These are phyloP conservation scores for Pichia nakasei DNA, from an alignment of 805 yeast species.

Conservation along the genomic window DNA sequence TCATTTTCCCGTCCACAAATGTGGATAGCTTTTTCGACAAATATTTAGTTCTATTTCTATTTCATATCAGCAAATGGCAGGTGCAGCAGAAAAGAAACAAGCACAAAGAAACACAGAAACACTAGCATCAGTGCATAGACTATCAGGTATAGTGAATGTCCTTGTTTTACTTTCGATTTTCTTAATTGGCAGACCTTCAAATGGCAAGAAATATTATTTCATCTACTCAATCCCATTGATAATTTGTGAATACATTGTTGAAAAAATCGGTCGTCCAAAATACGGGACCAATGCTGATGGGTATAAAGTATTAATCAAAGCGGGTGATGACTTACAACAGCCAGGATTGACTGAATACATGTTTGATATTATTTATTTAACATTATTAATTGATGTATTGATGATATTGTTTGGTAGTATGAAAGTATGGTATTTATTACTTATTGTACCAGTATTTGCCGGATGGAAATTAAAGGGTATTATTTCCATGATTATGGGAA, in stretches of 20 bases:
- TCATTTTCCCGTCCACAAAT: no score
- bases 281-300: constrained; percentile 32
- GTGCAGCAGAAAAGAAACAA: constrained; percentile 31
- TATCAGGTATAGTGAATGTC: constrained; percentile 32
- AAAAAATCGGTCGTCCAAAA: constrained; percentile 52
- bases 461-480: constrained; percentile 37
- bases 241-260: constrained; percentile 43
- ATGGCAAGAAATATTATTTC: constrained; percentile 34
- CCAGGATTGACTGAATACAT: constrained; percentile 63
- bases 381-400: constrained; percentile 48
- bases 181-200: constrained; percentile 36
- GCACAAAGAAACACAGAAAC: constrained; percentile 24
- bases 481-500: constrained; percentile 21
- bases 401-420: constrained; percentile 47
- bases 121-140: constrained; percentile 25
- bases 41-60: no score
- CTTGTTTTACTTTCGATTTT: constrained; percentile 31
- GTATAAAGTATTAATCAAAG: constrained; percentile 30
- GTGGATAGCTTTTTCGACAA: no score
- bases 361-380: constrained; percentile 61
- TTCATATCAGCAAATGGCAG: constrained; percentile 25
- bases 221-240: constrained; percentile 34
- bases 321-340: constrained; percentile 57
- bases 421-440: constrained; percentile 49
- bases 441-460: constrained; percentile 46